phyloP scores from a whole-genome alignment of 208 protist genomes.

The Borovskyia barvae region DNA sequence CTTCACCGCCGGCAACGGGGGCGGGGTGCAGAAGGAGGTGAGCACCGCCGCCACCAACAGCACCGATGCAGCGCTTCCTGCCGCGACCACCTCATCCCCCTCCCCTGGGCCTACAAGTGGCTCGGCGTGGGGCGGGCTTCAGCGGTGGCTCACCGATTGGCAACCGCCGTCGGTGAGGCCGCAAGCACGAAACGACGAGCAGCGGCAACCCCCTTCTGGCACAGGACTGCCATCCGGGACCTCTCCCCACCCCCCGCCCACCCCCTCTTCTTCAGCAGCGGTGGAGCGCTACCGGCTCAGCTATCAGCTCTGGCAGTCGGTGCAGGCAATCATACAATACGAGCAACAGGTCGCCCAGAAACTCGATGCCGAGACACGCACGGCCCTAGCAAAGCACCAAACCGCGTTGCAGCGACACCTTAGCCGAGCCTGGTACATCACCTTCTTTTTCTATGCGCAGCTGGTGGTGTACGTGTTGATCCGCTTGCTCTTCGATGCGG shows the following conservation, averaged over 20 bases:
- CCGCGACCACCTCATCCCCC: not conserved
- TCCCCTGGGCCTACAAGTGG: no score
- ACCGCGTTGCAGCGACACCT: slow-evolving; percentile 12
- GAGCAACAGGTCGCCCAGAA: slow-evolving; percentile 11
- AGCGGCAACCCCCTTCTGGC: no score
- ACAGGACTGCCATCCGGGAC: not conserved
- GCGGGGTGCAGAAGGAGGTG: not conserved
- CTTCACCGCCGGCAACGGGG: no score
- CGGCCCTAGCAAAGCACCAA: slow-evolving; percentile 11
- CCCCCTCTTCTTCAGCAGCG: not conserved
- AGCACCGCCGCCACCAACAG: not conserved
- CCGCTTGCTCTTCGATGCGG: slow-evolving; percentile 20
- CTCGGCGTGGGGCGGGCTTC: no score
- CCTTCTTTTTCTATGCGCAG: slow-evolving; percentile 26
- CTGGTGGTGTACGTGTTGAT: slow-evolving; percentile 24
- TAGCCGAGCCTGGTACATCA: slow-evolving; percentile 14
- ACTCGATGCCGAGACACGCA: slow-evolving; percentile 1
- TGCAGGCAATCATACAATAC: slow-evolving; percentile 4
- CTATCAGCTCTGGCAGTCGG: slow-evolving; percentile 14
- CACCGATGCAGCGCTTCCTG: not conserved
- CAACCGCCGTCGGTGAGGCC: no score
- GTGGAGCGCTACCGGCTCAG: slow-evolving; percentile 23
- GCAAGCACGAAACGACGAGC: no score
- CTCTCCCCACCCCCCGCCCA: not conserved
- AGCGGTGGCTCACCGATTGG: no score